Percentiles rank a stretch among this genome's conserved stretches.
These are phyloP conservation scores for Leccinum variicolor DNA, from an alignment of 768 basidiomycete species.

Conservation along the genomic window DNA sequence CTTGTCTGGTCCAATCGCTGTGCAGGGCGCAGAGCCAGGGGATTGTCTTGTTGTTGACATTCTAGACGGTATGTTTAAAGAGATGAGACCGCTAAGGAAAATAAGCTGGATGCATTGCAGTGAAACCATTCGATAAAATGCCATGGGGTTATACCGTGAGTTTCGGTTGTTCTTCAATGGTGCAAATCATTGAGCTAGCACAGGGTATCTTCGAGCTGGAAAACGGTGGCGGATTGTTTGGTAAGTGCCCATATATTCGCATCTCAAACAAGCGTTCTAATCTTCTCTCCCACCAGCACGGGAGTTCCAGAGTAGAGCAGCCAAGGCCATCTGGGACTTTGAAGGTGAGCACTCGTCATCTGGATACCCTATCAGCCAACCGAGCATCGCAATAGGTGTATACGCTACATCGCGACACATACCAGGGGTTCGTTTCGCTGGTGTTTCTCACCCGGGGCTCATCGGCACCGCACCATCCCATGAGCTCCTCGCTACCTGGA, in stretches of 20 bases:
- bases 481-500: slow-evolving; percentile 73
- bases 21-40: slow-evolving; percentile 75
- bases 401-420: slow-evolving; percentile 75
- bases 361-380: not conserved
- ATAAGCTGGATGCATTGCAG: slow-evolving; percentile 29
- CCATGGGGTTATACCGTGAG: slow-evolving; percentile 77
- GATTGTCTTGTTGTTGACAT: slow-evolving; percentile 80
- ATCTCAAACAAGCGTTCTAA: not conserved
- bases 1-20: slow-evolving; percentile 70
- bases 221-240: slow-evolving; percentile 72
- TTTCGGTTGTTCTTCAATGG: not conserved
- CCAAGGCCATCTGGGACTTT: slow-evolving; percentile 82
- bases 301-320: slow-evolving; percentile 67
- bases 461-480: slow-evolving; percentile 75
- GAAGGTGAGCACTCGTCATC: slow-evolving; percentile 39
- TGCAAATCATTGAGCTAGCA: not conserved
- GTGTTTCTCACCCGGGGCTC: slow-evolving; percentile 72
- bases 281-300: slow-evolving; percentile 36
- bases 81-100: not conserved
- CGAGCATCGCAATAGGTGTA: slow-evolving; percentile 40
- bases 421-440: slow-evolving; percentile 76
- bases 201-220: slow-evolving; percentile 73
- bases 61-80: slow-evolving; percentile 51
- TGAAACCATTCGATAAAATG: slow-evolving; percentile 68
- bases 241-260: slow-evolving; percentile 29